A percentile compares a stretch with the other conserved stretches of the same genome.
Conservation (phyloP, 345 rosid genomes). For the Toxicodendron radicans region DNA sequence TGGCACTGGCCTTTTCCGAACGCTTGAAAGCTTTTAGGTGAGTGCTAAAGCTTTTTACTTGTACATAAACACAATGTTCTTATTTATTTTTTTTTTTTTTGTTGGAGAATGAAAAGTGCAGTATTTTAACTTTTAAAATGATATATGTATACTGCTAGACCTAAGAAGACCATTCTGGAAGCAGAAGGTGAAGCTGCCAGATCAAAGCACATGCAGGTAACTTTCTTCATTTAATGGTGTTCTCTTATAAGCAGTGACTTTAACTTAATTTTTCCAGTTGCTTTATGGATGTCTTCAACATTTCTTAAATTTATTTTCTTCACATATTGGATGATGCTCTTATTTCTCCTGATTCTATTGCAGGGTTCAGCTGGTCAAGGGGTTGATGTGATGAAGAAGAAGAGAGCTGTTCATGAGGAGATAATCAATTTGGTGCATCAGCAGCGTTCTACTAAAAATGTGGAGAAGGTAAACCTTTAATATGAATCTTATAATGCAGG, state of each 20-base stretch:
- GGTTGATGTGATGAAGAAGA: constrained; percentile 95
- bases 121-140: constrained; percentile 21
- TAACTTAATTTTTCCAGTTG: not conserved
- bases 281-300: not conserved
- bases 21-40: constrained; percentile 85
- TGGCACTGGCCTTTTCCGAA: constrained; percentile 90
- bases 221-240: not conserved
- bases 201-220: constrained; percentile 71
- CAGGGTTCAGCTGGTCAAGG: constrained; percentile 71
- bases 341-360: constrained; percentile 20
- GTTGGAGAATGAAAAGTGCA: not conserved
- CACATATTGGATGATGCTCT: not conserved
- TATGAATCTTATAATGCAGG: not conserved
- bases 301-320: not conserved
- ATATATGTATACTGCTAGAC: constrained; percentile 50
- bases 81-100: not conserved
- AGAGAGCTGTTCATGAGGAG: constrained; percentile 80
- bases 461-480: constrained; percentile 48
- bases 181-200: constrained; percentile 93
- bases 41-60: constrained; percentile 13
- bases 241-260: not conserved
- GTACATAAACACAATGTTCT: not conserved
- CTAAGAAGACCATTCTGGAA: constrained; percentile 95
- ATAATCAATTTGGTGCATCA: constrained; percentile 68
- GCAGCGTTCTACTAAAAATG: constrained; percentile 49